Percentiles rank a stretch among this genome's conserved stretches.
phyloP scores from a whole-genome alignment of 257 asterid genomes.

The Anisodus acutangulus region DNA sequence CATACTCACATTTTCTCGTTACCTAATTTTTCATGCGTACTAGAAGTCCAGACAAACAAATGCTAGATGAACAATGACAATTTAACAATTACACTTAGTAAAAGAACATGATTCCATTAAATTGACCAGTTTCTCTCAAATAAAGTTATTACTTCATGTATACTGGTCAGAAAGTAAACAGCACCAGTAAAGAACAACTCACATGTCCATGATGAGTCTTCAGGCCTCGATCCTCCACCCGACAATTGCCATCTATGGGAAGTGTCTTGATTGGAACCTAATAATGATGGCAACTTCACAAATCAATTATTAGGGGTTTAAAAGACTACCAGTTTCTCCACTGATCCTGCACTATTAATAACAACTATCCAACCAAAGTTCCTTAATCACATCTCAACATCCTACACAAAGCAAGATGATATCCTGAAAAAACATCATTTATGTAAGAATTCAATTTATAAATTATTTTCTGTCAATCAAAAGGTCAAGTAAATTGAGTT shows the following conservation, averaged over 20 bases:
- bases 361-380: slow-evolving; percentile 6
- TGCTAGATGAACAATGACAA: background rate
- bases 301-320: slow-evolving; percentile 16
- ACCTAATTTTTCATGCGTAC: slow-evolving; percentile 18
- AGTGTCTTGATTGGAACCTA: slow-evolving; percentile 90
- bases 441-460: background rate
- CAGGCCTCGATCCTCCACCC: slow-evolving; percentile 96
- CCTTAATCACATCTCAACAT: slow-evolving; percentile 19
- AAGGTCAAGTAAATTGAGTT: slow-evolving; percentile 12
- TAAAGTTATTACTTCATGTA: background rate
- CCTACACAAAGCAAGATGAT: slow-evolving; percentile 12
- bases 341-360: background rate
- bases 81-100: background rate
- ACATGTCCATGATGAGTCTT: slow-evolving; percentile 97
- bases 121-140: slow-evolving; percentile 12
- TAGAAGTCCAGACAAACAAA: slow-evolving; percentile 4
- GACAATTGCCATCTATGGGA: slow-evolving; percentile 84
- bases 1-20: background rate
- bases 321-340: background rate
- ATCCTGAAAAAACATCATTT: slow-evolving; percentile 20
- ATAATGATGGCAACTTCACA: slow-evolving; percentile 33
- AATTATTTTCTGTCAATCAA: background rate
- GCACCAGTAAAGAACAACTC: slow-evolving; percentile 40
- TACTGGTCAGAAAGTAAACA: slow-evolving; percentile 1
- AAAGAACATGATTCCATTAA: background rate